Base-by-base conservation (phyloP, 805 yeast genomes). In the Candida corydali region DNA sequence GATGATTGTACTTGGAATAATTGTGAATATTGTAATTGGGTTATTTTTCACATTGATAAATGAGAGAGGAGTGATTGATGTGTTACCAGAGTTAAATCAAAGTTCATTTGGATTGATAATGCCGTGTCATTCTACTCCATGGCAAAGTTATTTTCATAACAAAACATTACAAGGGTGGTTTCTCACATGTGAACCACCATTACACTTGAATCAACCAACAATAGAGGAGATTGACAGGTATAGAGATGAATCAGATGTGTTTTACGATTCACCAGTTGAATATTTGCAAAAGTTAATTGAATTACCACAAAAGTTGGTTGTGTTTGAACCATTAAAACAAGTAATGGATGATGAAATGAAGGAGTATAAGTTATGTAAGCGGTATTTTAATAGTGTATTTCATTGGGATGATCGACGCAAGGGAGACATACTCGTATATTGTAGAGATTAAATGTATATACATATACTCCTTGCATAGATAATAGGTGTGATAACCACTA, bases 41-140 rank as follows among this genome's bases (percentile, higher is more conserved):
- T 43, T 59, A 4, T 70, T 80, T 44, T 70, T 87, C 46, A 70
- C 86, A 1, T 69, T 69, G n/a, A 59, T 77, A 24, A 91, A 93
- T 52, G 98, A 93, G 61, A 66, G 84, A 14, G 99, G 98, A 1
- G 95, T 79, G 14, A 75, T 89, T 11, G 79, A 74, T 26, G 81
- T 88, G 0, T 69, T 83, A 9, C 59, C 74, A 10, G 69, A 65
- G 32, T 50, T 89, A 16, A n/a, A 17, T 15, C 69, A 79, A 27
- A 43, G 58, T 7, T 70, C 83, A 1, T 61, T 89, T 19, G 95
- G 96, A 0, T 86, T 93, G 47, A 57, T 93, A 11, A 87, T 89
- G 53, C 98, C 99, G 0, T 93, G 99, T 51, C 99, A 93, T 57
- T 89, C 98, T 0, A 91, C 97, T 0, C 99, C 98, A 2, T 85